Evolutionary conservation across 805 yeast genomes (phyloP).

Genomic region (Wilhelminamyces savonicus): DNA sequence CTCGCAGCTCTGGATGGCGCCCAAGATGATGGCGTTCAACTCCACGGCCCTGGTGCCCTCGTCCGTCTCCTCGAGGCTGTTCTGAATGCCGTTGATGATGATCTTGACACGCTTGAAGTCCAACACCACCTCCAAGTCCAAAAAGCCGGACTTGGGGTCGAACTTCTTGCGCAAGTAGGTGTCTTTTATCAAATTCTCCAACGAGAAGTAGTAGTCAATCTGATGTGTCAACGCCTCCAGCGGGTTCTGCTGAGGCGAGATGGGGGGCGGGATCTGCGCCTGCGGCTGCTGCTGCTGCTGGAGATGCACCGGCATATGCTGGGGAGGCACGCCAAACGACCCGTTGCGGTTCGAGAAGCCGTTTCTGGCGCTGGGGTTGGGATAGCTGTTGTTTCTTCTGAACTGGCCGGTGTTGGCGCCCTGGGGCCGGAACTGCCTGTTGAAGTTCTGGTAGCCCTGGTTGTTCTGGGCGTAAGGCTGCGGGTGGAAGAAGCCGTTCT

Average conservation of each 20-base stretch:
- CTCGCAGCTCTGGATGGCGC: conserved; percentile 48
- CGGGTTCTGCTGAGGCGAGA: conserved; percentile 41
- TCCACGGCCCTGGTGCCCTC: conserved; percentile 13
- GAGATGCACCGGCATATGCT: conserved; percentile 3
- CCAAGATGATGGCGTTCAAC: conserved; percentile 34
- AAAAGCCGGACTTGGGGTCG: conserved; percentile 60
- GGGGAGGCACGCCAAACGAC: conserved; percentile 1
- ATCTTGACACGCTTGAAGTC: conserved; percentile 71
- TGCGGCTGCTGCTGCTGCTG: conserved; percentile 13
- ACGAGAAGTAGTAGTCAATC: conserved; percentile 84
- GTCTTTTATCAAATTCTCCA: conserved; percentile 84
- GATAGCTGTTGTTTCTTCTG: conserved; percentile 10
- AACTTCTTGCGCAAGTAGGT: conserved; percentile 74
- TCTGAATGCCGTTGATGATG: conserved; percentile 35
- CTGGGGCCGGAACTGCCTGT: conserved; percentile 20
- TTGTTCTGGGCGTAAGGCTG: conserved; percentile 20
- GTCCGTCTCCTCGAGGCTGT: conserved; percentile 19
- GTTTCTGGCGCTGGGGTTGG: conserved; percentile 13
- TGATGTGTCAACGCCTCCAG: conserved; percentile 47
- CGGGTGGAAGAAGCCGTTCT: conserved; percentile 26
- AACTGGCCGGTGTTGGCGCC: conserved; percentile 6
- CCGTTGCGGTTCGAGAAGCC: conserved; percentile 1
- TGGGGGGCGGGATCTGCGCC: conserved; percentile 38
- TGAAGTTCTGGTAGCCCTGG: conserved; percentile 18
- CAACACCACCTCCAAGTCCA: conserved; percentile 56